Evolutionary conservation across 306 rosid species (phyloP).

Genomic region (Citrullus amarus): DNA sequence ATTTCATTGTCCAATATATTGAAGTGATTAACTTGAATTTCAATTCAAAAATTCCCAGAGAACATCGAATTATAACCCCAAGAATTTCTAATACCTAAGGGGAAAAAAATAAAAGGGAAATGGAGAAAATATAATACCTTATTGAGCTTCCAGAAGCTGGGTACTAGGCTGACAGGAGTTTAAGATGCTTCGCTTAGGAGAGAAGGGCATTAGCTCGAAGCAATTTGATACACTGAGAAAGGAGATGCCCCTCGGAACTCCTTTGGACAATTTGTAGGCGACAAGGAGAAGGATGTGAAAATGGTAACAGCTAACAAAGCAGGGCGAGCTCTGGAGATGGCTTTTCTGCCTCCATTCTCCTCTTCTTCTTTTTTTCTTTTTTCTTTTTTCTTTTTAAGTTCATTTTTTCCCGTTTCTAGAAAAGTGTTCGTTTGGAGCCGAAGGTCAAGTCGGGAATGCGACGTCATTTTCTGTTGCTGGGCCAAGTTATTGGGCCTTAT

Average conservation of each 20-base stretch:
- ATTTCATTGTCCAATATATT: background rate
- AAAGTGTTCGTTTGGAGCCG: too few relatives aligned
- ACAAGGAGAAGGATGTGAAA: background rate
- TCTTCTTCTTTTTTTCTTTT: too few relatives aligned
- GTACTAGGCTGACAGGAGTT: background rate
- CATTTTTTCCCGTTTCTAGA: too few relatives aligned
- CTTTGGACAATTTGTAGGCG: background rate
- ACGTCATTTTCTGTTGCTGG: background rate
- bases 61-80: background rate
- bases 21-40: background rate
- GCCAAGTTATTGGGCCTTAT: background rate
- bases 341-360: background rate
- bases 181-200: background rate
- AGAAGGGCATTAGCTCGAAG: background rate
- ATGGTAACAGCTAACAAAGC: background rate
- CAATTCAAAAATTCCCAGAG: background rate
- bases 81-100: background rate
- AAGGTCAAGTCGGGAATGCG: background rate
- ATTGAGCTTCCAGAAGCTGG: background rate
- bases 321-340: background rate
- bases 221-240: background rate
- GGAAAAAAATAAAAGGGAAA: background rate
- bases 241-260: background rate
- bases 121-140: background rate
- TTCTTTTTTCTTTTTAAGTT: too few relatives aligned